phyloP scores from a whole-genome alignment of 441 rosid genomes.

The Arabidopsis lyrata region DNA sequence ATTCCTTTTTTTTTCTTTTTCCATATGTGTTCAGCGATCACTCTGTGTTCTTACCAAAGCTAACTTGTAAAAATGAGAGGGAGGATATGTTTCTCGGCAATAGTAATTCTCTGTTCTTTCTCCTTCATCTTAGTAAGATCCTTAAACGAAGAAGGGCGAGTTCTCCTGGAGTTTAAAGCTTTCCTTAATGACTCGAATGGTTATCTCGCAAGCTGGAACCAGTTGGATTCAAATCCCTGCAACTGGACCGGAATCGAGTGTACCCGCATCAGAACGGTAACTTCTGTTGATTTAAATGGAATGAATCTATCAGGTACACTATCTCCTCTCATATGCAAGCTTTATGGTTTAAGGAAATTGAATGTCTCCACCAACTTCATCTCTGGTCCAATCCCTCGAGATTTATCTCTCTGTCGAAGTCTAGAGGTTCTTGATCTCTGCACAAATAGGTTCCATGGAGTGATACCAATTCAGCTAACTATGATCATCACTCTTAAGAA shows the following conservation, averaged over 20 bases:
- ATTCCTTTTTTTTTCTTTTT: constrained; percentile 17
- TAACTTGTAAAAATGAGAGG: constrained; percentile 35
- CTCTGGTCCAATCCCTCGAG: constrained; percentile 56
- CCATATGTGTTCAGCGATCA: constrained; percentile 25
- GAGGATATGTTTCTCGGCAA: constrained; percentile 24
- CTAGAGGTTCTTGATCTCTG: constrained; percentile 62
- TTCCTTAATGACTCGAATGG: constrained; percentile 51
- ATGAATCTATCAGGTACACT: constrained; percentile 59
- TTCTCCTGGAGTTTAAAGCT: constrained; percentile 57
- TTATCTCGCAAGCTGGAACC: constrained; percentile 57
- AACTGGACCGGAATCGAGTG: constrained; percentile 61
- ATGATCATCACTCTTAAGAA: constrained; percentile 52
- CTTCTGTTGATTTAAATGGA: constrained; percentile 49
- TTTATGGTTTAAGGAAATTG: constrained; percentile 46
- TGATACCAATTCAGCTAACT: constrained; percentile 52
- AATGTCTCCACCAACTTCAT: constrained; percentile 60
- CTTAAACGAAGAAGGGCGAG: constrained; percentile 44
- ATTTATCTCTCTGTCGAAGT: constrained; percentile 47
- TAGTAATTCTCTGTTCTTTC: constrained; percentile 42
- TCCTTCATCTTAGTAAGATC: constrained; percentile 39
- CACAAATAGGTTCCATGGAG: constrained; percentile 65
- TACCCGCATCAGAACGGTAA: constrained; percentile 48
- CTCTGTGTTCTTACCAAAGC: constrained; percentile 30
- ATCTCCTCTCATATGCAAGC: constrained; percentile 57
- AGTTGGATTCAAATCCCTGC: constrained; percentile 53